Base-by-base conservation (phyloP, 1,284 basidiomycete species). In the Boletellus deceptivus region DNA sequence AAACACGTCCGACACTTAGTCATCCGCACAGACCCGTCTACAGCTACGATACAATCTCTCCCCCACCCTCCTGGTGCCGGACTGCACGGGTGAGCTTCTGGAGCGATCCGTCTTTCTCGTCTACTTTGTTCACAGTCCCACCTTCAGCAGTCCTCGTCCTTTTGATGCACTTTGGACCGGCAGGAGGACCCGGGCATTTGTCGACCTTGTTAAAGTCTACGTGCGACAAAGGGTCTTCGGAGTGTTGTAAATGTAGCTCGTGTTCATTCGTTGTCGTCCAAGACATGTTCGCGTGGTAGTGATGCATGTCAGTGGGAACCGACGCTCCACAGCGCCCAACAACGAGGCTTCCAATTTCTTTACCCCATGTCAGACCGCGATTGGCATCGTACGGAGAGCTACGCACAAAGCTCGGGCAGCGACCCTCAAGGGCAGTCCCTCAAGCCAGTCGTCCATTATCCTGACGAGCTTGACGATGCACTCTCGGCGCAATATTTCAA, bases 391-490 rank as follows among this genome's bases (percentile, higher is more conserved):
- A 1, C 20, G 6, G 51, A 25, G 45, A 54, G 20, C 39, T 29
- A 45, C 37, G 62, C 49, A 34, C 52, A 56, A 29, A 43, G 42
- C 35, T 55, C 57, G 14, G 60, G 60, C 16, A 20, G 35, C 17
- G 37, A 37, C 38, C 50, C 55, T 46, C 53, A 48, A 34, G 57
- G 48, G 20, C 56, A 43, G 6, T 13, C 50, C 34, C 39, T 49
- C 27, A 71, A 64, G 49, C 74, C 71, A 6, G 64, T 73, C 17
- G 82, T 85, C 34, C 83, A 83, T 60, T 85, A 84, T 56, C 68
- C 71, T 3, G 75, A 76, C 3, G 67, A 73, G n/a, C 53, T 77
- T 25, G 55, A 37, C 48, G 54, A 54, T 48, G 60, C 37, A 20
- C 66, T 59, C 13, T 41, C 53, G n/a, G 60, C 60, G n/a, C 55